These are phyloP conservation scores for Trichoderma reesei DNA, from an alignment of 495 filamentous ascomycete species.

Conservation along the genomic window DNA sequence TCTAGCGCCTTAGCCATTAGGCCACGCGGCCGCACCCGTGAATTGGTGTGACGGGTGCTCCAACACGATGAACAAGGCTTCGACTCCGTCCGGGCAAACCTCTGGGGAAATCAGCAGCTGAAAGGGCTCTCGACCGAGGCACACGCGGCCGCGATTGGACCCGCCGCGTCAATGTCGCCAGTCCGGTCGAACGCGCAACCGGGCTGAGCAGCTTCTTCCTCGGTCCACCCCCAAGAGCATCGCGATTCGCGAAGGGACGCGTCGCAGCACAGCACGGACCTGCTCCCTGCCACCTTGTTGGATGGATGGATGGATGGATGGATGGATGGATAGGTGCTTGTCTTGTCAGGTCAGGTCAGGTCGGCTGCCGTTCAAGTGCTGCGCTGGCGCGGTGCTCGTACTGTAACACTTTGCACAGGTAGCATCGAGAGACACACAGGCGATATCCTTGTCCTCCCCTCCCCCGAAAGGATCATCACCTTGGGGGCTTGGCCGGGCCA, in stretches of 20 bases:
- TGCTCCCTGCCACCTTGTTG: conserved; percentile 2
- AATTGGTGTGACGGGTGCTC: not conserved
- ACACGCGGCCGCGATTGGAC: conserved; percentile 1
- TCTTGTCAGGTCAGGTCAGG: too few species aligned
- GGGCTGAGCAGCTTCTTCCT: not conserved
- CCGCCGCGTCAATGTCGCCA: not conserved
- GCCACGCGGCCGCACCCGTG: conserved; percentile 1
- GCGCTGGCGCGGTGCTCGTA: too few species aligned
- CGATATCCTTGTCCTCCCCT: not conserved
- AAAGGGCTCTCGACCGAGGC: conserved; percentile 3
- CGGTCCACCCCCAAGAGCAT: not conserved
- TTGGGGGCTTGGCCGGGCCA: too few species aligned
- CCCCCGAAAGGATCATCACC: not conserved
- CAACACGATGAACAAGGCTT: conserved; percentile 5
- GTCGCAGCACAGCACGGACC: not conserved
- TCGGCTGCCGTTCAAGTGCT: not conserved
- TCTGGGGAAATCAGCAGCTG: conserved; percentile 7
- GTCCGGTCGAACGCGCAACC: conserved; percentile 3
- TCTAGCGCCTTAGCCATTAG: conserved; percentile 9
- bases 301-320: too few species aligned
- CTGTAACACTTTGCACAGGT: too few species aligned
- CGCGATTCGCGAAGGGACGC: conserved; percentile 2
- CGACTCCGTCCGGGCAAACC: not conserved
- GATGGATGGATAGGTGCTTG: too few species aligned
- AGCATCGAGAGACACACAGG: not conserved